Evolutionary conservation across 1,139 yeast genomes (phyloP).

Genomic region (Zhuliangozyma blackwelliae): DNA sequence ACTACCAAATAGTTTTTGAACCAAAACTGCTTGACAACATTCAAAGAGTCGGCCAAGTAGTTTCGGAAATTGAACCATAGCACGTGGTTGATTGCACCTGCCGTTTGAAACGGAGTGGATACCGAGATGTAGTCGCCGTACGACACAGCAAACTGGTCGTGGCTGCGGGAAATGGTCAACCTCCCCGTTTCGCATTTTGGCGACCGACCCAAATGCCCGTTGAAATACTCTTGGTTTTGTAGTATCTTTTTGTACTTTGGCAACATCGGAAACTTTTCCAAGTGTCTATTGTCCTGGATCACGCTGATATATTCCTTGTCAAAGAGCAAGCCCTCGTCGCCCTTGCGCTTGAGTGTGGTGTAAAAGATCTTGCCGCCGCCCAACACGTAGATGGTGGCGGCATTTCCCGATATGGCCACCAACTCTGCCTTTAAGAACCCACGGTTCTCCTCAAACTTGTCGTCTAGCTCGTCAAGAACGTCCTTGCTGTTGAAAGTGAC

Average conservation of each 20-base stretch:
- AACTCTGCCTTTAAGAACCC: slow-evolving; percentile 22
- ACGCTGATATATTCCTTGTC: slow-evolving; percentile 27
- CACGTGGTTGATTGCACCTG: slow-evolving; percentile 27
- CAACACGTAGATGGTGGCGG: slow-evolving; percentile 21
- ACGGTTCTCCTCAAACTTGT: slow-evolving; percentile 11
- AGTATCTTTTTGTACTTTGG: slow-evolving; percentile 28
- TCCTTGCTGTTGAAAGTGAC: slow-evolving; percentile 25
- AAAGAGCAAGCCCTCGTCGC: slow-evolving; percentile 12
- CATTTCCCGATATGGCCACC: slow-evolving; percentile 24
- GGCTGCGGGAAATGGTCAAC: slow-evolving; percentile 22
- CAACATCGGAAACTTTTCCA: slow-evolving; percentile 28
- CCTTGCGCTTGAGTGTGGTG: slow-evolving; percentile 14
- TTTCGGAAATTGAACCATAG: slow-evolving; percentile 41
- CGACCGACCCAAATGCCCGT: slow-evolving; percentile 14
- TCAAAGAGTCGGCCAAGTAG: slow-evolving; percentile 29
- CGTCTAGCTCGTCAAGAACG: slow-evolving; percentile 21
- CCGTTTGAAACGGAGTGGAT: slow-evolving; percentile 32
- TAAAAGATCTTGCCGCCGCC: slow-evolving; percentile 16
- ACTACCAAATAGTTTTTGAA: slow-evolving; percentile 31
- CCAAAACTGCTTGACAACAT: slow-evolving; percentile 36
- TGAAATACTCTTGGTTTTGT: slow-evolving; percentile 17
- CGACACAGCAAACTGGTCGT: slow-evolving; percentile 28
- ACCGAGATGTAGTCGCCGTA: slow-evolving; percentile 29
- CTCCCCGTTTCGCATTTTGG: slow-evolving; percentile 15
- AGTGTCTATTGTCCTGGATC: slow-evolving; percentile 16